Evolutionary conservation across 352 stramenopile species (phyloP), one percentile per base, ranked within the genome.

Genomic region (Phytopythium aichiense): DNA sequence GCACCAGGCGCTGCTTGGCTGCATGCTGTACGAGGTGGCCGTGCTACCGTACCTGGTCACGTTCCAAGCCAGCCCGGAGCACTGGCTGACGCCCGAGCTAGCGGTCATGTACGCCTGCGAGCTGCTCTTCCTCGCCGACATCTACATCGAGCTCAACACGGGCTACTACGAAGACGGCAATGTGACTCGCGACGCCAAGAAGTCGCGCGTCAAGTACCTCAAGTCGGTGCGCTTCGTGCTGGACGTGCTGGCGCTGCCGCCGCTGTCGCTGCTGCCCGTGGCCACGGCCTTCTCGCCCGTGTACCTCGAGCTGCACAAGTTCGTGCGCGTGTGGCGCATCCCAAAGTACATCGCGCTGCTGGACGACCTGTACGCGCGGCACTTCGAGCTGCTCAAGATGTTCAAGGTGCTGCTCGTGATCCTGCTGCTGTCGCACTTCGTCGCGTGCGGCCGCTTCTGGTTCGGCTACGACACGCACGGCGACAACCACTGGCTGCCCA

Each of bases 81-180:
- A 65, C 1, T 72, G 68, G 64, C 56, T 68, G 28, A 63, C 60
- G 7, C 61, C 69, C 7, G 65, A 80, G 38, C 46, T 87, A 11
- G 49, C 75, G 18, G 43, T 71, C 9, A 35, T 89, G 4, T 87
- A 88, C 66, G 63, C 57, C 0, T 87, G 77, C 42, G 81, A 91
- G 42, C 25, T 81, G 23, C 63, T 91, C 23, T 91, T 91, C 45
- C 31, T 77, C 1, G 59, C 58, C 4, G 81, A 91, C 50, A 57
- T 91, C 40, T 87, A 79, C 45, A 74, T 87, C 25, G 72, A 91
- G 52, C 68, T 91, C 38, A 85, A 91, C 51, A 91, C 67, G 20
- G 81, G 79, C 7, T 91, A 78, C 66, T 91, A 91, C 64, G 72
- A 88, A 42, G 76, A 71, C 33, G 82, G 79, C 33, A 79, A 88